Evolutionary conservation across 176 grass and related monocot genomes (phyloP), one percentile per base, ranked within the genome.

Genomic region (Melocanna baccifera): DNA sequence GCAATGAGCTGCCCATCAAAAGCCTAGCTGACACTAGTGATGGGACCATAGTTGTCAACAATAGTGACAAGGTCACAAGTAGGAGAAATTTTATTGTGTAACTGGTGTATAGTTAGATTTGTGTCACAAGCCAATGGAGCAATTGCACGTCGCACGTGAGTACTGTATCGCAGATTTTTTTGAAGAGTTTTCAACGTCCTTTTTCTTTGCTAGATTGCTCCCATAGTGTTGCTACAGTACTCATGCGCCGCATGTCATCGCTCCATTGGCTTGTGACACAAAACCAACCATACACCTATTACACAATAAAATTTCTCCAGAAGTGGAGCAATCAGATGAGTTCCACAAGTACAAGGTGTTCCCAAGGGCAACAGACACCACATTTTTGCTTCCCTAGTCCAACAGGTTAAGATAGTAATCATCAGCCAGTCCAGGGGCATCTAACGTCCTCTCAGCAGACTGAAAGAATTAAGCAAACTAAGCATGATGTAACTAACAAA

Each of bases 291-390:
- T n/a, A n/a, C n/a, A n/a, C n/a, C n/a, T n/a, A n/a, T n/a, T n/a
- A n/a, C n/a, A n/a, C n/a, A n/a, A n/a, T n/a, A n/a, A n/a, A n/a
- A n/a, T n/a, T n/a, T n/a, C n/a, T n/a, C n/a, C 92, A 25, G 83
- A 84, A 42, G 78, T 84, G 67, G 92, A 91, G 3, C 75, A 48
- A 58, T 80, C 65, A 52, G 81, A 55, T 70, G 85, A 69, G 72
- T 94, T 55, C 92, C 89, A 94, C 59, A 91, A 62, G 83, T 94
- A 91, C 46, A 94, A 76, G 51, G 89, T 91, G 65, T 86, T 84
- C 32, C 47, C 78, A 45, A 93, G 85, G 22, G 91, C 91, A 62
- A 90, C 86, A 29, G 88, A 88, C 52, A 93, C 47, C 4, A 91
- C 73, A 66, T 94, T 91, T 46, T 58, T 83, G 62, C 82, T 89